Evolutionary conservation across 139 green algal species (phyloP).

Genomic region (Edaphochlamys debaryana): DNA sequence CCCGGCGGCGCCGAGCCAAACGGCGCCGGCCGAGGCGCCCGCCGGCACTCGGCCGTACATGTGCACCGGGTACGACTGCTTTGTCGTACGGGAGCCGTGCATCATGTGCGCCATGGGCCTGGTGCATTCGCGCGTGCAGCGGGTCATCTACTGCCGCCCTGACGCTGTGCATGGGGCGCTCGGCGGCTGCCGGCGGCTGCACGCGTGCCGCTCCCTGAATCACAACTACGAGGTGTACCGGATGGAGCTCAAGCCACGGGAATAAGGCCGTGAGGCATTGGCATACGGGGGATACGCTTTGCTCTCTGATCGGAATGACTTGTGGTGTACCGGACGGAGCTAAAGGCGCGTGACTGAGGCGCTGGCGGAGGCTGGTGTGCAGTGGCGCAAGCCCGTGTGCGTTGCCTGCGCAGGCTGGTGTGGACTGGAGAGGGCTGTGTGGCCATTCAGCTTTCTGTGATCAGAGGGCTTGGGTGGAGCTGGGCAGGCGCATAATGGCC

Average conservation of each 20-base stretch:
- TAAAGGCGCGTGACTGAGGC: no score
- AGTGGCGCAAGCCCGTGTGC: no score
- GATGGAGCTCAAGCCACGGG: conserved; percentile 32
- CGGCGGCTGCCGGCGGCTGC: conserved; percentile 65
- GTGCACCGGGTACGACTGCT: conserved; percentile 93
- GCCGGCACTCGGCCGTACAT: conserved; percentile 78
- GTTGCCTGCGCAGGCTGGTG: no score
- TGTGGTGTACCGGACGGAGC: no score
- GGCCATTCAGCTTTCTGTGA: no score
- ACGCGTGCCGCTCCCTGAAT: conserved; percentile 82
- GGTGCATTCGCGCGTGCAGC: conserved; percentile 83
- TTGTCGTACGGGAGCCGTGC: conserved; percentile 90
- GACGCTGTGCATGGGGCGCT: conserved; percentile 66
- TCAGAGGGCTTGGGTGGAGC: no score
- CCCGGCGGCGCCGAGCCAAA: conserved; percentile 3
- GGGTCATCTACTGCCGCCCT: conserved; percentile 74
- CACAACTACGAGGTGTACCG: conserved; percentile 86
- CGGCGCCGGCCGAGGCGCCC: background rate
- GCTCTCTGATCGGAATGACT: no score
- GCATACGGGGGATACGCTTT: no score
- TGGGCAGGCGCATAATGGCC: no score
- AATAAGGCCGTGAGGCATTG: background rate
- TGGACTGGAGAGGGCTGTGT: no score
- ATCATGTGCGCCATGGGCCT: conserved; percentile 96
- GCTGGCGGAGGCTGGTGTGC: no score